Percentiles rank a stretch among this genome's conserved stretches.
Evolutionary conservation across 2,329 filamentous ascomycete species (phyloP).

Genomic region (Xylariaceae sp.): DNA sequence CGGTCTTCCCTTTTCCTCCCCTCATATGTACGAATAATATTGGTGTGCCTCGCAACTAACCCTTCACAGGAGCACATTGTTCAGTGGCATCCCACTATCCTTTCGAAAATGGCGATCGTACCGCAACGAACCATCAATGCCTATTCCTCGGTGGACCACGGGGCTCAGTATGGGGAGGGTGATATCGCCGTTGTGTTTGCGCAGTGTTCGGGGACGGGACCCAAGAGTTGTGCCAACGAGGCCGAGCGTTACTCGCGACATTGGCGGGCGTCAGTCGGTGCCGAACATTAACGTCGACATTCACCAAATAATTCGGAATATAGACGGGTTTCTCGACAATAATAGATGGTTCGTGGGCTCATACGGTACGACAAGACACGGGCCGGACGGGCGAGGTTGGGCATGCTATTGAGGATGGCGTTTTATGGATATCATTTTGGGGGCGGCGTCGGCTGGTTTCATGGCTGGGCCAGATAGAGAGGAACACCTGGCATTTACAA

Average conservation of each 20-base stretch:
- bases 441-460: slow-evolving; percentile 8
- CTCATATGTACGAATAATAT: neutral
- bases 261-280: slow-evolving; percentile 41
- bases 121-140: slow-evolving; percentile 80
- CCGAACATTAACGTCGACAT: slow-evolving; percentile 5
- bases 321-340: neutral
- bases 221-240: slow-evolving; percentile 65
- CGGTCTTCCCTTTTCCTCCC: slow-evolving; percentile 32
- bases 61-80: slow-evolving; percentile 68
- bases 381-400: neutral
- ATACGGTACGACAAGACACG: slow-evolving; percentile 5
- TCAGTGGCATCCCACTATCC: slow-evolving; percentile 95
- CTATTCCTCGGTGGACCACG: slow-evolving; percentile 56
- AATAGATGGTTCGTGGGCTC: slow-evolving; percentile 6
- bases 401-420: slow-evolving; percentile 15
- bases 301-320: neutral
- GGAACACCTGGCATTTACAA: slow-evolving; percentile 19
- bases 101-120: slow-evolving; percentile 84
- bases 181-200: slow-evolving; percentile 79
- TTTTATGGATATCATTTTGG: slow-evolving; percentile 19
- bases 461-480: slow-evolving; percentile 16
- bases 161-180: slow-evolving; percentile 69
- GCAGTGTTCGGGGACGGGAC: slow-evolving; percentile 55
- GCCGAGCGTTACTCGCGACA: slow-evolving; percentile 49
- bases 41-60: slow-evolving; percentile 26